phyloP scores from a whole-genome alignment of 2,329 filamentous ascomycete genomes.

The Ophiostoma quercus region DNA sequence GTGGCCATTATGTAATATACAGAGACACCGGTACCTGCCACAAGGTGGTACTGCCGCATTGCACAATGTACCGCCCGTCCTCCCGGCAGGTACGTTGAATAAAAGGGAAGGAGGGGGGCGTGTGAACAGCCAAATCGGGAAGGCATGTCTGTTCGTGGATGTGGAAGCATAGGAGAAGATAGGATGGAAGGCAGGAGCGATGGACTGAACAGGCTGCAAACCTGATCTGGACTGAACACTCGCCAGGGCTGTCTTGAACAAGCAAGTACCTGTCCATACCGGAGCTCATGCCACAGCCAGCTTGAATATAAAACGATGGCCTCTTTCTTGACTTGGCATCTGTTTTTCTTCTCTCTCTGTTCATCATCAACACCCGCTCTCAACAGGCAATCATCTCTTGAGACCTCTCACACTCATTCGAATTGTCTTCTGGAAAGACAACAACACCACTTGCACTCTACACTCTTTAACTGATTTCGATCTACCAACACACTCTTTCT shows the following conservation, averaged over 20 bases:
- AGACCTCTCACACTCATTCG: not conserved
- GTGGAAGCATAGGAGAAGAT: not conserved
- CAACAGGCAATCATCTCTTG: not conserved
- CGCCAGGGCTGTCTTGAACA: not conserved
- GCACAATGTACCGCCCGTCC: not conserved
- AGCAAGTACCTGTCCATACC: not conserved
- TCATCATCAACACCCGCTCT: conserved; percentile 11
- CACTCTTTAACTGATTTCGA: not conserved
- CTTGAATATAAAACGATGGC: not conserved
- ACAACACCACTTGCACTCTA: not conserved
- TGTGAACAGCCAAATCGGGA: conserved; percentile 5
- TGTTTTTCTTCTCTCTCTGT: not conserved
- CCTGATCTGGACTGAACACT: not conserved
- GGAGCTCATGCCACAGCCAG: not conserved
- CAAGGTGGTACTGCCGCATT: conserved; percentile 10
- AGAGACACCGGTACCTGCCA: not conserved
- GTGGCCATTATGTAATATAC: not conserved
- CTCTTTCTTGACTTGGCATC: not conserved
- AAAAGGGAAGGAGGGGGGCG: not conserved
- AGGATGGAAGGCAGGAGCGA: not conserved
- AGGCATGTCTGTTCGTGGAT: not conserved
- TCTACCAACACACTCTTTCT: not conserved
- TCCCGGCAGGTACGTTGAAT: not conserved
- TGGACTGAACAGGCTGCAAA: conserved; percentile 12
- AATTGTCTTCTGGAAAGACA: conserved; percentile 17